These are phyloP conservation scores for Barbatosphaeria neglecta DNA, from an alignment of 495 filamentous ascomycete species.

Conservation along the genomic window DNA sequence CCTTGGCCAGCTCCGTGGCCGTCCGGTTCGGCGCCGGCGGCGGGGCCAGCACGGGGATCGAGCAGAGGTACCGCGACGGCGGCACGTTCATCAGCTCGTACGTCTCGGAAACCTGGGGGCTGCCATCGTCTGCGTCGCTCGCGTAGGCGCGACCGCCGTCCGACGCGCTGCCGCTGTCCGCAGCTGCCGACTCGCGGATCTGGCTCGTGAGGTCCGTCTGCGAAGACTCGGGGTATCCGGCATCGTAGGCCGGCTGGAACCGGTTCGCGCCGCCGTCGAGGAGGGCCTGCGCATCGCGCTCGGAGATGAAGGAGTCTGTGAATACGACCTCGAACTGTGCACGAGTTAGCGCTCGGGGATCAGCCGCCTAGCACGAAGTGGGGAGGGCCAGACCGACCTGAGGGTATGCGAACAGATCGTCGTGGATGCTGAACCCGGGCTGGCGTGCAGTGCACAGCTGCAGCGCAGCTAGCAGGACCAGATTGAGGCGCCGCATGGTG, in stretches of 20 bases:
- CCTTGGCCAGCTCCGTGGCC: conserved; percentile 48
- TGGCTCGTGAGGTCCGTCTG: conserved; percentile 24
- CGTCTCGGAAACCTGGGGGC: conserved; percentile 26
- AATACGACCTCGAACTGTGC: conserved; percentile 71
- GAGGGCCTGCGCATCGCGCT: conserved; percentile 52
- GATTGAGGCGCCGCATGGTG: conserved; percentile 38
- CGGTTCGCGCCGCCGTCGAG: conserved; percentile 25
- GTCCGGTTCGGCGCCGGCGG: conserved; percentile 44
- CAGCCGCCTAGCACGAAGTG: background rate
- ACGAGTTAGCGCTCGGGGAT: background rate
- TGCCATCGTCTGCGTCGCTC: conserved; percentile 8
- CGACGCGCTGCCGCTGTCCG: conserved; percentile 9
- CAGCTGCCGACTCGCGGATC: conserved; percentile 16
- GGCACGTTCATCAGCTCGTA: conserved; percentile 66
- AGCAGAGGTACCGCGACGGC: conserved; percentile 67
- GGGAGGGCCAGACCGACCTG: conserved; percentile 48
- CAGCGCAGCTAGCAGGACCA: conserved; percentile 28
- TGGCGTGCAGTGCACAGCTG: conserved; percentile 30
- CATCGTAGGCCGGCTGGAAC: conserved; percentile 15
- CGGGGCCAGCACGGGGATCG: conserved; percentile 59
- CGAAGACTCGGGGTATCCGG: conserved; percentile 20
- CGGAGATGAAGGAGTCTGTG: conserved; percentile 61
- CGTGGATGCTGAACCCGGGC: conserved; percentile 53
- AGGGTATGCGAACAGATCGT: conserved; percentile 85
- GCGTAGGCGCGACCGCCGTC: conserved; percentile 5